Percentiles rank a stretch among this genome's conserved stretches.
These are phyloP conservation scores for Hygrocybe coccinea DNA, from an alignment of 768 basidiomycete genomes.

Conservation along the genomic window DNA sequence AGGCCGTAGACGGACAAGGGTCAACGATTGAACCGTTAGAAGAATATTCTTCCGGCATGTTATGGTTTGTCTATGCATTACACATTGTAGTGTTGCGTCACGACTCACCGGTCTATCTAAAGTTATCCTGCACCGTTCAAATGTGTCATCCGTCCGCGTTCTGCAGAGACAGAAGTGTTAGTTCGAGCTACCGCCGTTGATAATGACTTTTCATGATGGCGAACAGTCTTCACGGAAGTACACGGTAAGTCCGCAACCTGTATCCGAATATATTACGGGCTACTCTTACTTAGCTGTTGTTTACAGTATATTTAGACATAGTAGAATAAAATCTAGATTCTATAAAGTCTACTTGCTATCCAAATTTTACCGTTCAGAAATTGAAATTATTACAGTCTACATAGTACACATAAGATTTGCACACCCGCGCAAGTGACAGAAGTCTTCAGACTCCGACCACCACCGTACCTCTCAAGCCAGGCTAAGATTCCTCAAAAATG, in stretches of 20 bases:
- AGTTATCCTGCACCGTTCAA: constrained; percentile 27
- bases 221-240: no score
- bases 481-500: constrained; percentile 47
- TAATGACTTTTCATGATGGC: not conserved
- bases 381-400: no score
- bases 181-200: constrained; percentile 13
- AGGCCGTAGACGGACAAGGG: constrained; percentile 9
- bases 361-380: no score
- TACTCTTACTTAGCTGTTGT: no score
- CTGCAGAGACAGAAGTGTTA: constrained; percentile 14
- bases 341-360: no score
- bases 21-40: not conserved
- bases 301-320: no score
- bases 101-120: not conserved
- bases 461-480: not conserved
- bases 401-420: no score
- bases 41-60: constrained; percentile 8
- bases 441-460: constrained; percentile 4
- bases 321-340: no score
- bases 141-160: constrained; percentile 27
- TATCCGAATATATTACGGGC: no score
- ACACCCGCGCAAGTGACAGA: no score
- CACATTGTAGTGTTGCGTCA: not conserved
- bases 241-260: no score
- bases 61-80: constrained; percentile 4